Base-by-base conservation (phyloP, 805 yeast species). In the Martiniozyma abietophila region DNA sequence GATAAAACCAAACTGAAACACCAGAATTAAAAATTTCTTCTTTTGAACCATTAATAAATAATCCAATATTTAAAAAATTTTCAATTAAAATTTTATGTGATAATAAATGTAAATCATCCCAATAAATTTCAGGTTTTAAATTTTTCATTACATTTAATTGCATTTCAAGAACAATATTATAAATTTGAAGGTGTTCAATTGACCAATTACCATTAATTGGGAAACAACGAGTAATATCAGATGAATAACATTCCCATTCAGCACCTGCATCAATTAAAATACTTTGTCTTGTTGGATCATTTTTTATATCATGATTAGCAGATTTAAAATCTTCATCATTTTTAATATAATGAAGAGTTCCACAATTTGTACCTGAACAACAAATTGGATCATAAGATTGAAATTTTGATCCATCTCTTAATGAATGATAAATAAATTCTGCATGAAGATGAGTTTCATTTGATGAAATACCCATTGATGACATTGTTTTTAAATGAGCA, bases 201-300 rank as follows among this genome's bases (percentile, higher is more conserved):
- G 88, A 73, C 86, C 95, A 89, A 35, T 78, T 76, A 6, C 98
- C 98, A 42, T 66, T 71, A 36, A 85, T 75, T 19, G 98, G 98
- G 72, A 86, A 89, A 53, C 94, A 82, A 53, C 98, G 72, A 11
- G 98, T 92, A 27, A 92, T 96, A 54, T 89, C 98, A 28, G 85
- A 68, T 3, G 96, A 88, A 57, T 89, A 89, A 54, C 84, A 76
- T 44, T 74, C 72, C 96, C 96, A 89, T 59, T 89, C 97, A 3
- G 96, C 95, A 36, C 98, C 98, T 7, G 97, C 96, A 61, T 89
- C 98, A 35, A 89, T 78, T 41, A 89, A 68, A 9, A 89, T 69
- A 5, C 88, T 69, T 30, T 71, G 74, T 49, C 74, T 76, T 38
- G 78, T 50, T 4, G 67, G 61, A 33, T 74, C 79, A n/a, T n/a